Percentiles rank a stretch among this genome's conserved stretches.
Conservation (phyloP, 2,329 filamentous ascomycete genomes). For the Paracamarosporium sp. region DNA sequence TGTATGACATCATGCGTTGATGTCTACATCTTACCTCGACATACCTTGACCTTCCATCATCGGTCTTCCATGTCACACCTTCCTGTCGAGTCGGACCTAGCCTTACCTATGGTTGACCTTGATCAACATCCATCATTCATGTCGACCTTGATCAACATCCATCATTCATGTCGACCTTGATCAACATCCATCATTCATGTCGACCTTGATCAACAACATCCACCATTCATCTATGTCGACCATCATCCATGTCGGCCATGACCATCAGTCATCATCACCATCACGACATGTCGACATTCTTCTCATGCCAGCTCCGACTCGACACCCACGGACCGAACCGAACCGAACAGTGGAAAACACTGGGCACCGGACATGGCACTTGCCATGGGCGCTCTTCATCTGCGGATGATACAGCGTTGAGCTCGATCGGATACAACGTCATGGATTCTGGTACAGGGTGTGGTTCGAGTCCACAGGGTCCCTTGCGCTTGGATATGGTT, state of each 20-base stretch:
- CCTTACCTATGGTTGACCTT: slow-evolving; percentile 2
- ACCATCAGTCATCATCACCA: background rate
- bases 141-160: background rate
- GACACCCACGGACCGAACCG: background rate
- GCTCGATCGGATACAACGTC: slow-evolving; percentile 12
- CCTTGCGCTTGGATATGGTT: slow-evolving; percentile 7
- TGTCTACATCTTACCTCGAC: background rate
- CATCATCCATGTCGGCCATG: background rate
- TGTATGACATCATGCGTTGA: slow-evolving; percentile 17
- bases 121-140: background rate
- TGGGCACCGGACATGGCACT: slow-evolving; percentile 15
- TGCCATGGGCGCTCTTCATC: slow-evolving; percentile 12
- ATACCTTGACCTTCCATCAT: slow-evolving; percentile 4
- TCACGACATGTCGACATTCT: background rate
- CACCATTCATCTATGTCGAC: background rate
- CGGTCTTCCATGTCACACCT: background rate
- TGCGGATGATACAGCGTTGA: slow-evolving; percentile 14
- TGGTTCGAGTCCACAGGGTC: slow-evolving; percentile 15
- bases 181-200: background rate
- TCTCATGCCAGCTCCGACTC: background rate
- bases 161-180: background rate
- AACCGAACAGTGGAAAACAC: slow-evolving; percentile 12
- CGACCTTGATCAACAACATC: background rate
- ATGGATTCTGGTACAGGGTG: slow-evolving; percentile 13
- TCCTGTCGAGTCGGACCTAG: slow-evolving; percentile 6